A percentile compares a stretch with the other conserved stretches of the same genome.
Conservation (phyloP, 306 rosid genomes). For the Quercus rubra region DNA sequence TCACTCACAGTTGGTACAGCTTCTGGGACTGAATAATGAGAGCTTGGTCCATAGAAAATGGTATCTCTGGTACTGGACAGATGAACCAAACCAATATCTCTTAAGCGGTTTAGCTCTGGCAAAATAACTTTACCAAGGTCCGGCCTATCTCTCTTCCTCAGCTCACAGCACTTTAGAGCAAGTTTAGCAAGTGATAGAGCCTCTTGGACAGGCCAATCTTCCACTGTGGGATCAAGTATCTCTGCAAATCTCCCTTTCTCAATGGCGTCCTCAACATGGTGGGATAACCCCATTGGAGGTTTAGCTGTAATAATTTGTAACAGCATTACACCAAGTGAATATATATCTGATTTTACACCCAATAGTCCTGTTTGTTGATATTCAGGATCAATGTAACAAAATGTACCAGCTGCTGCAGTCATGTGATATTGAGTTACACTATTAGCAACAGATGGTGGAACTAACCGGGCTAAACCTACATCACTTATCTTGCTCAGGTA, state of each 20-base stretch:
- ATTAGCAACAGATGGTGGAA: conserved; percentile 57
- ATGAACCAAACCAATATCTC: conserved; percentile 21
- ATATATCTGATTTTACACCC: conserved; percentile 89
- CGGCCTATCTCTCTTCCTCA: conserved; percentile 79
- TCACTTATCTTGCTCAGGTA: conserved; percentile 74
- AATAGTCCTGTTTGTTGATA: conserved; percentile 81
- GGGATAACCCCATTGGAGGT: conserved; percentile 75
- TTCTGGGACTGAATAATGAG: conserved; percentile 11
- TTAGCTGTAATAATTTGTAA: conserved; percentile 71
- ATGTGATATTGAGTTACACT: conserved; percentile 61
- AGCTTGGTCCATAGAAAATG: neutral
- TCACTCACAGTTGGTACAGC: neutral
- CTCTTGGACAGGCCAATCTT: conserved; percentile 73
- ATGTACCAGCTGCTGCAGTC: conserved; percentile 93
- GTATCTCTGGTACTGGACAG: neutral
- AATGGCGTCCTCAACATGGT: conserved; percentile 54
- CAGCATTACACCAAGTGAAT: conserved; percentile 71
- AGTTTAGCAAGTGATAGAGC: conserved; percentile 49
- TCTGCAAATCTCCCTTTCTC: conserved; percentile 27
- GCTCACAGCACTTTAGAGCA: conserved; percentile 78
- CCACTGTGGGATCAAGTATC: conserved; percentile 60
- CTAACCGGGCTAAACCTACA: conserved; percentile 86
- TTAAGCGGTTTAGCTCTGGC: conserved; percentile 60
- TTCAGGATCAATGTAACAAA: conserved; percentile 95
- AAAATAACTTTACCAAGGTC: conserved; percentile 50